Base-by-base conservation (phyloP, 371 early-diverging fungal genomes). In the Apophysomyces variabilis region DNA sequence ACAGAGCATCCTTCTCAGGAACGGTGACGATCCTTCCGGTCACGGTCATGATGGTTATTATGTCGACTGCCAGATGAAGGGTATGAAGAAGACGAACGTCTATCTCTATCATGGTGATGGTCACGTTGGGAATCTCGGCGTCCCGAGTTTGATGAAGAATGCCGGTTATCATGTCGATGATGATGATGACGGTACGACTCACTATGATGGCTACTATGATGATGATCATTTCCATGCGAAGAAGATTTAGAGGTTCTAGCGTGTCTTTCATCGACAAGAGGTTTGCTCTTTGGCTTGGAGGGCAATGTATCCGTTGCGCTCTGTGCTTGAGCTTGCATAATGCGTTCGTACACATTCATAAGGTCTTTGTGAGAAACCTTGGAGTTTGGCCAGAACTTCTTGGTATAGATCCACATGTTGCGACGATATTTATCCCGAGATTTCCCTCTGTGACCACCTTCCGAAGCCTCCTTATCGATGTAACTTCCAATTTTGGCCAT, bases 391-490 rank as follows among this genome's bases (percentile, higher is more conserved):
- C 91, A 91, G 59, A 84, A 90, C 58, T 78, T 79, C 37, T 82
- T 85, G 38, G 87, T 87, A 72, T 85, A 88, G 38, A 81, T 73
- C 89, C 89, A 89, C 64, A 89, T 64, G 56, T 87, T 80, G 13
- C 78, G 73, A 57, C 77, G 77, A 64, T 81, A 74, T 50, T 71
- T 58, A n/a, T 62, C 47, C 59, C 67, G 69, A 39, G 58, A 68
- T 46, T 35, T 26, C 5, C 58, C 16, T 16, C 60, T 67, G 36
- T 63, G 13, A 21, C 45, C 38, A 57, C 56, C 61, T 26, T 47
- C 57, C 38, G 68, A 69, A 11, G 83, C 65, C 11, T 77, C 67
- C 14, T 76, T 67, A 4, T 79, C 75, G 58, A 93, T 90, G 32
- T 82, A 85, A 16, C 80, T 77, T 8, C 91, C 93, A 64, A 92